A percentile compares a stretch with the other conserved stretches of the same genome.
Conservation (phyloP, 169 alveolate species). For the Neospora caninum region DNA sequence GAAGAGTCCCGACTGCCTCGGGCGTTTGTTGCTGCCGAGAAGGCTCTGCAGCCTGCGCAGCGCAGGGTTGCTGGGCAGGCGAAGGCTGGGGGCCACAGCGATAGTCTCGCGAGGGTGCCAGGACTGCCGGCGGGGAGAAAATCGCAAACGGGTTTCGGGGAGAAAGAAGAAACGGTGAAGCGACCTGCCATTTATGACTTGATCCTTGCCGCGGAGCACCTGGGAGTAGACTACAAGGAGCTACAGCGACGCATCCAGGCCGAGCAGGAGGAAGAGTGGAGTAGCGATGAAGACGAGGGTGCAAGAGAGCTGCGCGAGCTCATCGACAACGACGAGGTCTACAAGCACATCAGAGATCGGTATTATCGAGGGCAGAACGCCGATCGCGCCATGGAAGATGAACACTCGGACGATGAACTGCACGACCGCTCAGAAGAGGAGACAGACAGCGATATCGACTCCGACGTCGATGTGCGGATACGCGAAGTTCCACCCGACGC, state of each 20-base stretch:
- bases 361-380: neutral
- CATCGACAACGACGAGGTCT: slow-evolving; percentile 21
- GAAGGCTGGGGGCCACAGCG: neutral
- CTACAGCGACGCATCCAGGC: slow-evolving; percentile 1
- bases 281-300: neutral
- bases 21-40: slow-evolving; percentile 42
- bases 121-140: neutral
- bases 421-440: neutral
- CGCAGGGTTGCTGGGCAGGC: neutral
- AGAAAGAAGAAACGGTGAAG: neutral
- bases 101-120: neutral
- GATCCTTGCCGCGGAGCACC: slow-evolving; percentile 55
- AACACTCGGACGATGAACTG: neutral
- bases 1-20: slow-evolving; percentile 21
- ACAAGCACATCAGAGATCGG: neutral
- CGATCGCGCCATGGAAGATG: neutral
- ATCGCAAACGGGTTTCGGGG: neutral
- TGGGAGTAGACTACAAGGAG: slow-evolving; percentile 40
- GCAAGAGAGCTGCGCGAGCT: slow-evolving; percentile 41
- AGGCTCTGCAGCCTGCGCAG: slow-evolving; percentile 48
- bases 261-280: neutral
- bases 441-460: neutral
- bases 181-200: slow-evolving; percentile 38
- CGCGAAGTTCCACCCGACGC: neutral
- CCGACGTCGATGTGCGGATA: neutral